phyloP scores from a whole-genome alignment of 139 green algal species.

The Coccomyxa sp. region DNA sequence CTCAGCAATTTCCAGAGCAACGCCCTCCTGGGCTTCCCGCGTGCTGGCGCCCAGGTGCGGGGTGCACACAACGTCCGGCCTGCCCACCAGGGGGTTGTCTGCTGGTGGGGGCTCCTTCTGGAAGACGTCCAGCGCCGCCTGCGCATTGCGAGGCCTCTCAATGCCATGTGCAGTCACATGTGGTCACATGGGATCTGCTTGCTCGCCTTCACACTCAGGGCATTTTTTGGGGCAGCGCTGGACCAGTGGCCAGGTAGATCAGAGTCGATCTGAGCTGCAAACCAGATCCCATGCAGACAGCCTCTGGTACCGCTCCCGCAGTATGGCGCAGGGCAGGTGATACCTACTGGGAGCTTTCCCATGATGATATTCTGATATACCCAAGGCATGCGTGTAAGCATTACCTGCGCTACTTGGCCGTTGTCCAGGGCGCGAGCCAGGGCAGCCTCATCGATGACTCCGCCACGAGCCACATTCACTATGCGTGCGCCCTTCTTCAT shows the following conservation, averaged over 20 bases:
- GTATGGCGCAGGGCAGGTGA: too few species aligned
- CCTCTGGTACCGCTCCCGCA: too few species aligned
- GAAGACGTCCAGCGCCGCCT: conserved; percentile 92
- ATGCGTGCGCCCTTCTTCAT: conserved; percentile 88
- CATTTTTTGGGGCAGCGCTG: too few species aligned
- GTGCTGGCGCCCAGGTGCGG: conserved; percentile 93
- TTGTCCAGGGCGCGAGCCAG: conserved; percentile 79
- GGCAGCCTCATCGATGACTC: conserved; percentile 89
- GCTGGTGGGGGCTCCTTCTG: conserved; percentile 70
- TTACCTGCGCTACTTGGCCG: conserved; percentile 49
- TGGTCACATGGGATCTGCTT: too few species aligned
- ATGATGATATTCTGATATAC: not conserved
- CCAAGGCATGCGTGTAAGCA: not conserved
- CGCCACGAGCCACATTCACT: conserved; percentile 92
- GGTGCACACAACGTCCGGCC: conserved; percentile 86
- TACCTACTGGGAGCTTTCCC: conserved; percentile 1
- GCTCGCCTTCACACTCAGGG: too few species aligned
- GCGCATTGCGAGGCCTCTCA: too few species aligned
- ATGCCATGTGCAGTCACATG: too few species aligned
- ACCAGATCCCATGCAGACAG: too few species aligned
- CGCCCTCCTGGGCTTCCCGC: conserved; percentile 89
- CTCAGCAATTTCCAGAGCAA: conserved; percentile 93
- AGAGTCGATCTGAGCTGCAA: not conserved
- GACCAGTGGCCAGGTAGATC: not conserved
- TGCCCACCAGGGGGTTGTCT: conserved; percentile 70